Conservation (phyloP, 768 basidiomycete species). For the Pleurotus tuber-regium region DNA sequence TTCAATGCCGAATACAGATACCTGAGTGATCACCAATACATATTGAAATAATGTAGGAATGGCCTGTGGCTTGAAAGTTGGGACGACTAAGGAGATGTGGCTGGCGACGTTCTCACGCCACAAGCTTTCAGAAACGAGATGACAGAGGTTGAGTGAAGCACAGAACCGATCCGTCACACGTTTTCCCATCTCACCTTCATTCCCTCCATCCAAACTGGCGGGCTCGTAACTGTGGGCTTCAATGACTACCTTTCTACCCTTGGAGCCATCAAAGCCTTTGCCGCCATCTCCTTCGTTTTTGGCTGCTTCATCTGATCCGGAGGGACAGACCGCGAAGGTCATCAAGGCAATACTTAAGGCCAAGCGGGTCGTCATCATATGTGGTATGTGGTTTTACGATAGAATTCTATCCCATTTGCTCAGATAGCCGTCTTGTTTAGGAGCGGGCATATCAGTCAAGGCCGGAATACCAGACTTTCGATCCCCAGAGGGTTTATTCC, state of each 20-base stretch:
- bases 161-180: background rate
- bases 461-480: conserved; percentile 92
- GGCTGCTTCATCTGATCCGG: conserved; percentile 40
- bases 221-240: background rate
- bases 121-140: background rate
- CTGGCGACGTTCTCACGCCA: conserved; percentile 15
- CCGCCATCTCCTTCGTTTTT: conserved; percentile 60
- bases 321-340: conserved; percentile 47
- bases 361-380: conserved; percentile 81
- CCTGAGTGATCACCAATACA: too few species aligned
- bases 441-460: conserved; percentile 85
- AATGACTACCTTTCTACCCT: conserved; percentile 68
- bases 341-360: conserved; percentile 75
- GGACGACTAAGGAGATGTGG: too few species aligned
- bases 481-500: conserved; percentile 78
- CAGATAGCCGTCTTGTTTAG: too few species aligned
- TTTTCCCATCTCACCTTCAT: conserved; percentile 13
- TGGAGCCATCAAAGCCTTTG: conserved; percentile 44
- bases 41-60: too few species aligned
- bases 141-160: background rate
- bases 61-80: too few species aligned
- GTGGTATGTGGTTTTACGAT: too few species aligned
- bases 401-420: too few species aligned
- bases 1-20: too few species aligned
- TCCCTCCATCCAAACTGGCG: conserved; percentile 13